phyloP scores from a whole-genome alignment of 2,329 filamentous ascomycete genomes.

The Huntiella bhutanensis region DNA sequence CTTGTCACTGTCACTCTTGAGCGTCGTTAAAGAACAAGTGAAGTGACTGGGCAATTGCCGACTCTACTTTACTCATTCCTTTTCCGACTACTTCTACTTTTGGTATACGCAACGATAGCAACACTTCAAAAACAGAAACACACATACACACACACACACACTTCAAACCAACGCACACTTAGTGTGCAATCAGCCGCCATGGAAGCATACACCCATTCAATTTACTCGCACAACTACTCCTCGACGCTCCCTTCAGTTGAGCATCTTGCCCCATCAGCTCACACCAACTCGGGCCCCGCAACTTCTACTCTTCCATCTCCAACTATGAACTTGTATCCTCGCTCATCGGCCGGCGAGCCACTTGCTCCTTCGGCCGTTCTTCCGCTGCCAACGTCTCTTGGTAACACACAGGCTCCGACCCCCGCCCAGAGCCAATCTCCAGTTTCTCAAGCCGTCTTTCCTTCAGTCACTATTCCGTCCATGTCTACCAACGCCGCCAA shows the following conservation, averaged over 20 bases:
- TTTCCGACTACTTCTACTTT: slow-evolving; percentile 1
- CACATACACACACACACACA: background rate
- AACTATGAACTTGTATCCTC: slow-evolving; percentile 7
- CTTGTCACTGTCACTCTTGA: too few species aligned
- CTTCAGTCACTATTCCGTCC: slow-evolving; percentile 2
- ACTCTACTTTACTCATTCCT: slow-evolving; percentile 11
- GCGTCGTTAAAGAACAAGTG: background rate
- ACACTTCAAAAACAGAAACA: background rate
- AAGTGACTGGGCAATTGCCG: slow-evolving; percentile 8
- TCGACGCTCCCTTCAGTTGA: slow-evolving; percentile 9
- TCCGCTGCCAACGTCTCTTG: background rate
- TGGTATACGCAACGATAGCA: background rate
- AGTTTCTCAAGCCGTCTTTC: slow-evolving; percentile 3
- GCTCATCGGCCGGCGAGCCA: background rate
- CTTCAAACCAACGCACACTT: too few species aligned
- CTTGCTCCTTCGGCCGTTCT: slow-evolving; percentile 1
- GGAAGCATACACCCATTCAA: slow-evolving; percentile 1
- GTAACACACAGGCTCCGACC: background rate
- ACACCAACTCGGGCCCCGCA: background rate
- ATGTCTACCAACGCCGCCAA: background rate
- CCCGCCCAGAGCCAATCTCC: slow-evolving; percentile 5
- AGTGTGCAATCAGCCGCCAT: background rate
- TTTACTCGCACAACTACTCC: slow-evolving; percentile 3
- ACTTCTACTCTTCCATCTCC: slow-evolving; percentile 7
- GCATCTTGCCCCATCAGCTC: slow-evolving; percentile 2